Percentiles rank a stretch among this genome's conserved stretches.
Conservation (phyloP, 1,284 basidiomycete genomes). For the Apiotrichum sp. region DNA sequence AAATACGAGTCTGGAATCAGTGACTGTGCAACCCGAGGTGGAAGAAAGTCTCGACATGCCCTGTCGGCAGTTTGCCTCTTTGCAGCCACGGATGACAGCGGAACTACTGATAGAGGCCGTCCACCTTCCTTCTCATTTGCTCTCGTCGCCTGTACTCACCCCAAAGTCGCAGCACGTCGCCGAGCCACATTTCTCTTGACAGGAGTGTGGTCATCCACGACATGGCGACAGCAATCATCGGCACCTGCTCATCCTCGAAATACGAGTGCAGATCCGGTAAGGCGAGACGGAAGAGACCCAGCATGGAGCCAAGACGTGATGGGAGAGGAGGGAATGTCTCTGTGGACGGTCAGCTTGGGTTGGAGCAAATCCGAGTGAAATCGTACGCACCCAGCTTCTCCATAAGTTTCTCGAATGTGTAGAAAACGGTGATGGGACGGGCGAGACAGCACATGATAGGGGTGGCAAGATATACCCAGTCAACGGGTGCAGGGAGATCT, state of each 20-base stretch:
- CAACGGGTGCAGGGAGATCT: conserved; percentile 18
- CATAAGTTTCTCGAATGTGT: conserved; percentile 37
- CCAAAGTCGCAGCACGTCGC: conserved; percentile 42
- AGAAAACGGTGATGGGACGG: conserved; percentile 33
- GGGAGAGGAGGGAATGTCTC: conserved; percentile 38
- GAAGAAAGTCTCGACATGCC: neutral
- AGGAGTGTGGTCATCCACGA: conserved; percentile 42
- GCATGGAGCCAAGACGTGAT: conserved; percentile 33
- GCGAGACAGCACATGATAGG: conserved; percentile 41
- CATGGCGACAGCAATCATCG: conserved; percentile 37
- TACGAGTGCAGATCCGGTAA: conserved; percentile 42
- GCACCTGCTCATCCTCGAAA: conserved; percentile 46
- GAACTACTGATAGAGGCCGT: too few species aligned
- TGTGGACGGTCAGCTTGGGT: neutral
- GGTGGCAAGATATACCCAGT: conserved; percentile 42
- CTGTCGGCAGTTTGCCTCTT: too few species aligned
- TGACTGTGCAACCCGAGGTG: neutral
- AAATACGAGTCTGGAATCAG: conserved; percentile 39
- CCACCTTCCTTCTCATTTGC: too few species aligned
- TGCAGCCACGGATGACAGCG: too few species aligned
- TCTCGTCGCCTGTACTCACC: conserved; percentile 22
- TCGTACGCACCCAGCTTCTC: conserved; percentile 32
- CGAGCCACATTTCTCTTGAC: conserved; percentile 43
- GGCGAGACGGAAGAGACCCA: conserved; percentile 38
- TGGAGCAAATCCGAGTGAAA: neutral